A percentile compares a stretch with the other conserved stretches of the same genome.
phyloP scores from a whole-genome alignment of 2,329 filamentous ascomycete genomes.

The Rutstroemia sydowiana region DNA sequence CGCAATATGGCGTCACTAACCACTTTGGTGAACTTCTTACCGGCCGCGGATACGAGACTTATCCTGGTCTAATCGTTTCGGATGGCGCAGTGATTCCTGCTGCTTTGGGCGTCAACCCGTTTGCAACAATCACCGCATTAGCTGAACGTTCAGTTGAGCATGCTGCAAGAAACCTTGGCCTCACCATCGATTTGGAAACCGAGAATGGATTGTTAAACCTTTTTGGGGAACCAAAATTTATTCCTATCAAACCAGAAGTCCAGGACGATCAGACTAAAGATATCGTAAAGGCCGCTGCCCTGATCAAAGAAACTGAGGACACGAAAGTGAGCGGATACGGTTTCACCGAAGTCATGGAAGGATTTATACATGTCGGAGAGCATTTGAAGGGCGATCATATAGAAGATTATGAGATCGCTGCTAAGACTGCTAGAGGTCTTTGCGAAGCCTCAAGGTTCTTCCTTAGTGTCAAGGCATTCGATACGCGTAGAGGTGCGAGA shows the following conservation, averaged over 20 bases:
- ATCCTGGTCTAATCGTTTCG: conserved; percentile 52
- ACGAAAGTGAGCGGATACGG: conserved; percentile 42
- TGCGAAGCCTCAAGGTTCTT: conserved; percentile 52
- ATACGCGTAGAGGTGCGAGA: conserved; percentile 37
- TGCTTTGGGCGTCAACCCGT: conserved; percentile 57
- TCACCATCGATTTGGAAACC: conserved; percentile 38
- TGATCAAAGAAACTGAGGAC: conserved; percentile 28
- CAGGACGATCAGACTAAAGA: conserved; percentile 19
- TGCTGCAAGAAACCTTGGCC: conserved; percentile 35
- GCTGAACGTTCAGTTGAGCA: conserved; percentile 55
- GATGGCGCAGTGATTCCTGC: conserved; percentile 56
- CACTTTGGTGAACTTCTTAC: conserved; percentile 53
- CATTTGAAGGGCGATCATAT: conserved; percentile 37
- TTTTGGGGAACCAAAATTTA: conserved; percentile 41
- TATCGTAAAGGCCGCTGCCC: conserved; percentile 36
- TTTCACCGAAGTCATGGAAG: conserved; percentile 59
- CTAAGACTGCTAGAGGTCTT: conserved; percentile 43
- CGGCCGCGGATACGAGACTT: conserved; percentile 42
- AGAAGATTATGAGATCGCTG: conserved; percentile 47
- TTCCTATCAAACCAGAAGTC: conserved; percentile 8
- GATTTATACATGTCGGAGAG: conserved; percentile 45
- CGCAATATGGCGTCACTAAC: conserved; percentile 50
- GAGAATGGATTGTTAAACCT: conserved; percentile 46
- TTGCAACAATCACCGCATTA: conserved; percentile 62
- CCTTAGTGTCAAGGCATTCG: conserved; percentile 48